Conservation (phyloP, 257 asterid genomes). For the Nicotiana obtusifolia region DNA sequence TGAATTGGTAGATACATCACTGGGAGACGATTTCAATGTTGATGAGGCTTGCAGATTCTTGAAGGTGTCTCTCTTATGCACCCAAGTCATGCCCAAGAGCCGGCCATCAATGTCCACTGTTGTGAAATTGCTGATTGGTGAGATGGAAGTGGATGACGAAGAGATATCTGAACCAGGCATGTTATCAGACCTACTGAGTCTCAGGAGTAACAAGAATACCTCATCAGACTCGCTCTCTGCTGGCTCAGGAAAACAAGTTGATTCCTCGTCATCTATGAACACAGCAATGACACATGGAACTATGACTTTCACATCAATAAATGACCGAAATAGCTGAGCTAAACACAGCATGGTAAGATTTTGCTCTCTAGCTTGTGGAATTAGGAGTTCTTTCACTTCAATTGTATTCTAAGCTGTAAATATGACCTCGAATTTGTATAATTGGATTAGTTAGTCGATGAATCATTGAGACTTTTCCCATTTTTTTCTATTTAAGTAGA, state of each 20-base stretch:
- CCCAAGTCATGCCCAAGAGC: conserved; percentile 51
- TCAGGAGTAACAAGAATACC: conserved; percentile 19
- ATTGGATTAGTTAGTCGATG: background rate
- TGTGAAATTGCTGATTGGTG: conserved; percentile 56
- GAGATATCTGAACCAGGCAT: conserved; percentile 51
- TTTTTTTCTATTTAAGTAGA: background rate
- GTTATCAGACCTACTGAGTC: conserved; percentile 30
- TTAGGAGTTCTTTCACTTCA: conserved; percentile 1
- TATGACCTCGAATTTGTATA: background rate
- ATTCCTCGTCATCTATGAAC: conserved; percentile 31
- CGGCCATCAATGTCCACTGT: conserved; percentile 69
- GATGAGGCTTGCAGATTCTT: conserved; percentile 56
- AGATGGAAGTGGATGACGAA: conserved; percentile 31
- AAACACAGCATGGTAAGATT: background rate
- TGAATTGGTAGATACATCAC: conserved; percentile 44
- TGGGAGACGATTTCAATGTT: conserved; percentile 26
- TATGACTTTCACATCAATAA: conserved; percentile 54
- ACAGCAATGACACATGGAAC: conserved; percentile 40
- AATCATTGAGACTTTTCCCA: background rate
- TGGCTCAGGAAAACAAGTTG: conserved; percentile 29
- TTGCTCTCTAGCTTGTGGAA: background rate
- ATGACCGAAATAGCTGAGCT: conserved; percentile 44
- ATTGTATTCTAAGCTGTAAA: conserved; percentile 3
- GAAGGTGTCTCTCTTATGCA: conserved; percentile 59
- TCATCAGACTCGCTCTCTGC: conserved; percentile 12